A percentile compares a stretch with the other conserved stretches of the same genome.
Evolutionary conservation across 2,329 filamentous ascomycete species (phyloP).

Genomic region (Myriosclerotinia duriaeana): DNA sequence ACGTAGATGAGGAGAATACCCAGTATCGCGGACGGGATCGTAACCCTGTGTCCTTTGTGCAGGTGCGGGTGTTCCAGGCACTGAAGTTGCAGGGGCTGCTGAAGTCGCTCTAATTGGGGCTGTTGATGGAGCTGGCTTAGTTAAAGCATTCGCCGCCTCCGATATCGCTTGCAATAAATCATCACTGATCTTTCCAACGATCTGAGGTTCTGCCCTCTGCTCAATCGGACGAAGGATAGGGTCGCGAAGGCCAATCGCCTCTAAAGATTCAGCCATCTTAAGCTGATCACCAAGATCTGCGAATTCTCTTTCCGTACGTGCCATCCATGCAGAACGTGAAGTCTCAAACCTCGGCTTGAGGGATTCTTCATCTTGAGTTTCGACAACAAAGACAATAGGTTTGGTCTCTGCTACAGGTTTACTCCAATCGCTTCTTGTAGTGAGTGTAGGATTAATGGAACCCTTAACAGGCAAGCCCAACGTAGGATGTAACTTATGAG

Average conservation of each 20-base stretch:
- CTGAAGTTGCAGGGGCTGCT: constrained; percentile 13
- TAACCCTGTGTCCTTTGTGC: constrained; percentile 29
- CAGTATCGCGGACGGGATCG: constrained; percentile 32
- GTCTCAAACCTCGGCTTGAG: constrained; percentile 24
- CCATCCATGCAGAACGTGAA: constrained; percentile 30
- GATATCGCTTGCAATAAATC: constrained; percentile 12
- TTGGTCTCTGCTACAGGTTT: constrained; percentile 22
- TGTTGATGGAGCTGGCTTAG: constrained; percentile 13
- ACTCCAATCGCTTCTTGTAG: constrained; percentile 21
- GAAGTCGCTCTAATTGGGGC: constrained; percentile 15
- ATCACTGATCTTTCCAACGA: constrained; percentile 18
- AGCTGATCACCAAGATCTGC: constrained; percentile 19
- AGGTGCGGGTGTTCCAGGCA: constrained; percentile 23
- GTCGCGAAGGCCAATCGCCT: constrained; percentile 22
- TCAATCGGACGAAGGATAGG: constrained; percentile 18
- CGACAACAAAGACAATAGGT: constrained; percentile 19
- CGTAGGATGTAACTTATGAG: constrained; percentile 33
- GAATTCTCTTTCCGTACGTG: constrained; percentile 22
- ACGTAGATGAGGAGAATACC: constrained; percentile 20
- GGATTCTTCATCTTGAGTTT: constrained; percentile 18
- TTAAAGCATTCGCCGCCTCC: not conserved
- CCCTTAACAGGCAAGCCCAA: constrained; percentile 33
- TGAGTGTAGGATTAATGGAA: constrained; percentile 31
- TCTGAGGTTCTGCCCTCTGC: not conserved
- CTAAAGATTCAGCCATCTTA: constrained; percentile 21